Conservation (phyloP, 2,329 filamentous ascomycete genomes). For the Lecanoromycetidae sp. region DNA sequence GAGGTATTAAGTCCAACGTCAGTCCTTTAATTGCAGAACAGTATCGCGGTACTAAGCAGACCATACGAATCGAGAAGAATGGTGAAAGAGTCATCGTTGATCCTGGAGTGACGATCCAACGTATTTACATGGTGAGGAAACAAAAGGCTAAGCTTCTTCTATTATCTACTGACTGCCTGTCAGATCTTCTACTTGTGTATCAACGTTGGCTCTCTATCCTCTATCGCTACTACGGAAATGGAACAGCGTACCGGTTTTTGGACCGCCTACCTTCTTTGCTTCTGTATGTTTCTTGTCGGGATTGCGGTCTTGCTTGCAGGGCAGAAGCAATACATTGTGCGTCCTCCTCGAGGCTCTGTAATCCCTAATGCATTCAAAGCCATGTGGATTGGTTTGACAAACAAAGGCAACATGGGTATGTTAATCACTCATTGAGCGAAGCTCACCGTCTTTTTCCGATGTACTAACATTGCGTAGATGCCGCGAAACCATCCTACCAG, state of each 20-base stretch:
- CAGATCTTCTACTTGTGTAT: conserved; percentile 61
- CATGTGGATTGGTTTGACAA: conserved; percentile 42
- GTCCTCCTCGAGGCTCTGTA: conserved; percentile 48
- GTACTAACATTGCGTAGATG: conserved; percentile 33
- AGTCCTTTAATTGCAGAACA: conserved; percentile 40
- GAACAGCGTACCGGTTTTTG: conserved; percentile 57
- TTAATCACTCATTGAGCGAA: not conserved
- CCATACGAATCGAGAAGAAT: conserved; percentile 30
- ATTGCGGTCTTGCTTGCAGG: conserved; percentile 42
- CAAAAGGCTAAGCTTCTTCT: too few species aligned
- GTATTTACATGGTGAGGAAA: conserved; percentile 52
- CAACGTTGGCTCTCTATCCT: conserved; percentile 58
- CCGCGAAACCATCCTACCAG: conserved; percentile 55
- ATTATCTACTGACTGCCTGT: too few species aligned
- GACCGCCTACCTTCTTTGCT: conserved; percentile 50
- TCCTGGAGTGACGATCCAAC: conserved; percentile 52
- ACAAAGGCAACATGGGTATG: conserved; percentile 35
- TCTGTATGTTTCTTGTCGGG: conserved; percentile 52
- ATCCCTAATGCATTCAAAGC: conserved; percentile 55
- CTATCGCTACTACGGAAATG: conserved; percentile 55
- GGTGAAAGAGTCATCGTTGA: conserved; percentile 52
- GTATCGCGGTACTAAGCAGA: conserved; percentile 47
- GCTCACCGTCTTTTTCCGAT: too few species aligned
- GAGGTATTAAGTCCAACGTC: conserved; percentile 58
- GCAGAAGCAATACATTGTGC: conserved; percentile 35